Percentiles rank a stretch among this genome's conserved stretches.
Conservation (phyloP, 371 early-diverging fungal genomes). For the Lichtheimia ornata region DNA sequence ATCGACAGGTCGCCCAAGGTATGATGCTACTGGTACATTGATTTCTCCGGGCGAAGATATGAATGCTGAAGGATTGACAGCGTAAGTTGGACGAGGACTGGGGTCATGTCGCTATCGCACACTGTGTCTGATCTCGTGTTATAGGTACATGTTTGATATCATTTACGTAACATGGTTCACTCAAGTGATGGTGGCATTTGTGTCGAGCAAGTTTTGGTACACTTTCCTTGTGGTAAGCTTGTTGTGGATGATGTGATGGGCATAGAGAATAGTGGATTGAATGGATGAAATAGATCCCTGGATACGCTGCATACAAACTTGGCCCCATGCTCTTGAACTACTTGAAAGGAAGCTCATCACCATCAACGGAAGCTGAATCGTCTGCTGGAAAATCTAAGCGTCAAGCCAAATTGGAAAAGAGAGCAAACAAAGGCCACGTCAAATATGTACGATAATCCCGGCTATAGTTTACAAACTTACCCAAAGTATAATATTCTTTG, state of each 20-base stretch:
- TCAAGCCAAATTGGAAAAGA: constrained; percentile 63
- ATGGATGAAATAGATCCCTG: constrained; percentile 53
- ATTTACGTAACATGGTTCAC: constrained; percentile 85
- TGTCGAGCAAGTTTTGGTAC: constrained; percentile 72
- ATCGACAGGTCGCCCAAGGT: constrained; percentile 58
- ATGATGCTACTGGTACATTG: constrained; percentile 58
- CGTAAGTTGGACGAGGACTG: constrained; percentile 43
- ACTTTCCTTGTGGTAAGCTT: constrained; percentile 60
- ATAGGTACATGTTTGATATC: constrained; percentile 81
- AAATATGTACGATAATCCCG: constrained; percentile 37
- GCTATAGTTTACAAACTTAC: too few species aligned
- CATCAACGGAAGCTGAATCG: constrained; percentile 14
- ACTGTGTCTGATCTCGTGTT: not conserved
- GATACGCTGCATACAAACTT: constrained; percentile 60
- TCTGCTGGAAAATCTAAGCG: constrained; percentile 56
- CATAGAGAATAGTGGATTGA: not conserved
- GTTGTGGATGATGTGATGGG: not conserved
- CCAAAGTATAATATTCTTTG: too few species aligned
- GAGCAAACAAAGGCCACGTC: constrained; percentile 54
- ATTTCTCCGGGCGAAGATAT: constrained; percentile 73
- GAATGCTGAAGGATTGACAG: constrained; percentile 71
- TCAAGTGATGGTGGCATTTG: constrained; percentile 68
- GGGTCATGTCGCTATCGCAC: not conserved
- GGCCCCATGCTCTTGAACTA: constrained; percentile 59
- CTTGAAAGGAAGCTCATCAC: constrained; percentile 32